Evolutionary conservation across 495 filamentous ascomycete species (phyloP), one percentile per base, ranked within the genome.

Genomic region (Penicillium canariense): DNA sequence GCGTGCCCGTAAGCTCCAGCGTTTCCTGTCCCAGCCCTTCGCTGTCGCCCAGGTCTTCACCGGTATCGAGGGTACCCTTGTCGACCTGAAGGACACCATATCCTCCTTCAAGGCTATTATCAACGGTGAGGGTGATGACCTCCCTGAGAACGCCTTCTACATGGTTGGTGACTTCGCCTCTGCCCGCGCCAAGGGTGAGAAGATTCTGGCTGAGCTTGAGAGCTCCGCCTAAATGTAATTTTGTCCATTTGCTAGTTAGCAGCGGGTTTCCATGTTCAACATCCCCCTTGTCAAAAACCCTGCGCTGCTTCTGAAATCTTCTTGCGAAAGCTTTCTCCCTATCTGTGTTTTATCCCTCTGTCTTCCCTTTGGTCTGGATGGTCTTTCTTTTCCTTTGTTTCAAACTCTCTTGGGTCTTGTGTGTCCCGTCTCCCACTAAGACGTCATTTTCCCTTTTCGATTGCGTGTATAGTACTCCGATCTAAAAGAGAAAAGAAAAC

Each of bases 1-100:
- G 87, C 95, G 94, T 83, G 94, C 94, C 68, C 91, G 94, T 81
- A 97, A 97, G 84, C 83, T 98, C 72, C 95, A 98, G 82, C 89
- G 94, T 85, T 98, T 98, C 90, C 81, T 98, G 81, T 88, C 83
- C 75, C 94, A 98, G 85, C 94, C 94, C 67, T 98, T 98, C 87
- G 92, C 94, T 55, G 94, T 97, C 67, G 93, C 93, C 67, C 89
- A 97, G 80, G 92, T 96, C 62, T 97, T 96, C 87, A 96, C 91
- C 77, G 87, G 93, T 90, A 97, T 97, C 78, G 88, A 97, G 86
- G 94, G 94, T 78, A 84, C 83, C 76, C 86, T 98, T 48, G 94
- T 98, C 66, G 90, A 96, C 77, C 80, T 98, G 56, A 97, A 98
- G 87, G 92, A 96, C 79, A 98, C 94, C 75, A 96, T 98, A 65